Base-by-base conservation (phyloP, 1,284 basidiomycete species). In the Exobasidium rhododendri region DNA sequence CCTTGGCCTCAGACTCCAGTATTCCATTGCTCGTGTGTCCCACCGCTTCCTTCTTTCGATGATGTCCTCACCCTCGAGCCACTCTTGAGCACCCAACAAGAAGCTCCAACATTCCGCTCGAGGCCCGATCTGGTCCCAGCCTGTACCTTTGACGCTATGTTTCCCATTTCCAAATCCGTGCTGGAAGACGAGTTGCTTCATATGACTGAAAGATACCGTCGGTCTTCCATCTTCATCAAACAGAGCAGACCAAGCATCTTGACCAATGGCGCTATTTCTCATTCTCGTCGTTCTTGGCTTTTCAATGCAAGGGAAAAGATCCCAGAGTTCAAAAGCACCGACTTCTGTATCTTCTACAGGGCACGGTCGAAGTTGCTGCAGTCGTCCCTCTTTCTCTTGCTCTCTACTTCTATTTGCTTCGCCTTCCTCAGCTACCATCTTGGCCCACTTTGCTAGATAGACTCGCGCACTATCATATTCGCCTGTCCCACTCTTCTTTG, bases 401-500 rank as follows among this genome's bases (percentile, higher is more conserved):
- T 28, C 45, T 22, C 24, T 24, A 5, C n/a, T 30, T 17, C 75
- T 51, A 46, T 74, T 75, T 4, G 71, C 56, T 59, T 80, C 78
- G 11, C 78, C 80, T 54, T 79, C 77, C 20, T 74, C 74, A 0
- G 80, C 94, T 0, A 98, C 94, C 51, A 92, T 88, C 26, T 93
- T 84, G 0, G 96, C 94, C 96, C 96, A 99, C 30, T 91, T 86
- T 0, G 96, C 96, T 6, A 99, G 85, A 79, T 97, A 98, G 4
- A 98, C 91, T 2, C 94, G 84, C 0, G 96, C 94, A 61, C 89
- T 90, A 80, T 98, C 96, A 78, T 94, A 98, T 55, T 77, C 70
- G 35, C 65, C 71, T 32, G 62, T 65, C 4, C 69, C 67, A 28
- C 60, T 60, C 28, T 66, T 65, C 43, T 67, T 62, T 52, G 52